These are phyloP conservation scores for Syzygium aqueum DNA, from an alignment of 345 rosid species.

Conservation along the genomic window DNA sequence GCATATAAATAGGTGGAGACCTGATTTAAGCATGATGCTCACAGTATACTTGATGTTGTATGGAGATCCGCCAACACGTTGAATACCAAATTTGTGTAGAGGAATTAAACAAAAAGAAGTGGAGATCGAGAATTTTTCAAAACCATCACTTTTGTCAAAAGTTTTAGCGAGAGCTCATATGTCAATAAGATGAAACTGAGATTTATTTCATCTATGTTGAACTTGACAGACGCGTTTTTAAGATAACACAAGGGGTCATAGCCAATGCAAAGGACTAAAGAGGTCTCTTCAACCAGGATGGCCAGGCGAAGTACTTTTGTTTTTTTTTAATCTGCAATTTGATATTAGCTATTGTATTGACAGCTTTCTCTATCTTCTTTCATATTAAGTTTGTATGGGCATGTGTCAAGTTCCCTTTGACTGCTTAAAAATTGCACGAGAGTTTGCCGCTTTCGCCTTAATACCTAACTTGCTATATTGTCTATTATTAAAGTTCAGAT, in stretches of 20 bases:
- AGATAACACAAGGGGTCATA: constrained; percentile 79
- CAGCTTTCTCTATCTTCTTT: no score
- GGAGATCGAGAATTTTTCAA: not conserved
- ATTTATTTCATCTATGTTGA: not conserved
- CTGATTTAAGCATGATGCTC: not conserved
- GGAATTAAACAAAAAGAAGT: not conserved
- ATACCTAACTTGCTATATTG: no score
- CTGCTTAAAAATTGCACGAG: no score
- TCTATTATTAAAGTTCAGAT: no score
- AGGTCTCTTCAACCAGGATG: not conserved
- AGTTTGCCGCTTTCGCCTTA: no score
- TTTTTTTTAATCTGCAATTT: not conserved
- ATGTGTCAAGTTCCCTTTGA: no score
- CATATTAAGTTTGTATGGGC: no score
- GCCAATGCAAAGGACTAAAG: constrained; percentile 72
- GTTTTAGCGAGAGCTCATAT: not conserved
- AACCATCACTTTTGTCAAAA: not conserved
- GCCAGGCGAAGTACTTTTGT: no score
- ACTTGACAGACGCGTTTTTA: constrained; percentile 51
- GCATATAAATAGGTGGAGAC: not conserved
- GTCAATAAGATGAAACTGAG: not conserved
- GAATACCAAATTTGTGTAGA: not conserved
- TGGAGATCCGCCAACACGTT: not conserved
- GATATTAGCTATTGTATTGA: not conserved
- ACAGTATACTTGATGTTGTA: not conserved